Conservation (phyloP, 2,329 filamentous ascomycete genomes). For the Cyclaneusma minus region DNA sequence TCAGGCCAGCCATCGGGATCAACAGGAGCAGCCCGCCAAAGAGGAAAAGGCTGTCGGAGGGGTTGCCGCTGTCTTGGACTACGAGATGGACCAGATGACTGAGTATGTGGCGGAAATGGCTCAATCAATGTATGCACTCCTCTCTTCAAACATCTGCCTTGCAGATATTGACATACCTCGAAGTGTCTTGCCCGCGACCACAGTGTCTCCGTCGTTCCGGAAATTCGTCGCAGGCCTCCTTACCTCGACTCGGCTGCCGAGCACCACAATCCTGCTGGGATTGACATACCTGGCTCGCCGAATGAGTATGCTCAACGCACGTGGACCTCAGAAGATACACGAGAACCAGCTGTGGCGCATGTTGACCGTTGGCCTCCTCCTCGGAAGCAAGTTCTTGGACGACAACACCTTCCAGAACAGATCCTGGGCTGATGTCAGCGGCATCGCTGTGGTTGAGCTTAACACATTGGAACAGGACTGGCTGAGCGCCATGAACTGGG, state of each 20-base stretch:
- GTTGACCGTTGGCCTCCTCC: slow-evolving; percentile 50
- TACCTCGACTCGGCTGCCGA: slow-evolving; percentile 55
- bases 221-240: slow-evolving; percentile 62
- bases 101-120: slow-evolving; percentile 63
- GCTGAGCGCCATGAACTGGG: slow-evolving; percentile 51
- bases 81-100: slow-evolving; percentile 65
- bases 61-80: slow-evolving; percentile 59
- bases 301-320: slow-evolving; percentile 39
- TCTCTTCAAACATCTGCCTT: slow-evolving; percentile 35
- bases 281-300: slow-evolving; percentile 53
- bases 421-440: slow-evolving; percentile 63
- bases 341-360: slow-evolving; percentile 51
- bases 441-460: slow-evolving; percentile 51
- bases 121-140: slow-evolving; percentile 47
- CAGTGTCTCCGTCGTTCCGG: slow-evolving; percentile 47
- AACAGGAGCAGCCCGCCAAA: slow-evolving; percentile 20
- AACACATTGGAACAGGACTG: slow-evolving; percentile 55
- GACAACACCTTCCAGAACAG: slow-evolving; percentile 70
- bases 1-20: slow-evolving; percentile 21
- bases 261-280: slow-evolving; percentile 55
- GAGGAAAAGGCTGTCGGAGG: slow-evolving; percentile 28
- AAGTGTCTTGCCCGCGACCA: slow-evolving; percentile 45
- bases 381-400: slow-evolving; percentile 64
- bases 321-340: slow-evolving; percentile 22
- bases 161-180: slow-evolving; percentile 46